Conservation (phyloP, 495 filamentous ascomycete species). For the Trichodelitschia bisporula region DNA sequence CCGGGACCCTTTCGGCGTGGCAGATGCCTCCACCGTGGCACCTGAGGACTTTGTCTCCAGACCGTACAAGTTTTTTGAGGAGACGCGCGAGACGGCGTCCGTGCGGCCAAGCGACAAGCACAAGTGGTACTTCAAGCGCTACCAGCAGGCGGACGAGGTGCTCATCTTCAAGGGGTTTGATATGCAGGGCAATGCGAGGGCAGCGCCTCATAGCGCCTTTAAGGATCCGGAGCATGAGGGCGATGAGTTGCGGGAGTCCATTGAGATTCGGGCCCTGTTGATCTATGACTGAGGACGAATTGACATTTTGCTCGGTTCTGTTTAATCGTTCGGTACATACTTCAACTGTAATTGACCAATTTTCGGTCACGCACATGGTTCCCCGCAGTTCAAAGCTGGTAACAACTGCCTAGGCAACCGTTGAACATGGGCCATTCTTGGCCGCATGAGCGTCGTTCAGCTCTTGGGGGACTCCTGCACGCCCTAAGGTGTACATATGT, state of each 20-base stretch:
- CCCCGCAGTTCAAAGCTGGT: too few relatives aligned
- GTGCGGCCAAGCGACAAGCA: not conserved
- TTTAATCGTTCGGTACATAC: too few relatives aligned
- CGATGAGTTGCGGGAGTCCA: not conserved
- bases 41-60: not conserved
- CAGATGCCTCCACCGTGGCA: not conserved
- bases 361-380: too few relatives aligned
- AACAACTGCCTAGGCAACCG: too few relatives aligned
- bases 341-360: too few relatives aligned
- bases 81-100: not conserved
- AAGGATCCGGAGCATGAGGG: not conserved
- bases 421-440: too few relatives aligned
- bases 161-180: not conserved
- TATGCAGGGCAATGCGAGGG: not conserved
- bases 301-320: too few relatives aligned
- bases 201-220: not conserved
- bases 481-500: too few relatives aligned
- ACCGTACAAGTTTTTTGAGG: not conserved
- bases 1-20: not conserved
- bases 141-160: not conserved
- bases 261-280: not conserved
- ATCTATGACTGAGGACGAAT: too few relatives aligned
- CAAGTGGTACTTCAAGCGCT: not conserved
- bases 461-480: too few relatives aligned
- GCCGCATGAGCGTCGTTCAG: too few relatives aligned